phyloP scores from a whole-genome alignment of 2,329 filamentous ascomycete species.

The Aspergillus chevalieri region DNA sequence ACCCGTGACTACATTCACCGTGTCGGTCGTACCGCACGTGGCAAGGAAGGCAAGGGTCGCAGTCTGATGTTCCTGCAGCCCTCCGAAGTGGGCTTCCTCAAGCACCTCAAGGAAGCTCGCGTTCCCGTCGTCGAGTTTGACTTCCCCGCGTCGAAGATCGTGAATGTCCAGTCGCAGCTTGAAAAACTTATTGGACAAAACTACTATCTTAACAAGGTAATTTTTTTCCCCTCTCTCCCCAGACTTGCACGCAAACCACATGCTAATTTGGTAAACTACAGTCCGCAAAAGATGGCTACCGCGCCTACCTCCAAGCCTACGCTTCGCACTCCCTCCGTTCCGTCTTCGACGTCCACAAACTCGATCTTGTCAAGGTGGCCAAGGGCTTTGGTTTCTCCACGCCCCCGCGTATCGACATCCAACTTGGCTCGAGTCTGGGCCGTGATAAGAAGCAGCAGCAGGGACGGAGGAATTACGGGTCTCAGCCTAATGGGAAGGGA shows the following conservation, averaged over 20 bases:
- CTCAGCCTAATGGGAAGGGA: slow-evolving; percentile 61
- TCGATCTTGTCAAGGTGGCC: slow-evolving; percentile 76
- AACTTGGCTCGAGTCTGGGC: slow-evolving; percentile 68
- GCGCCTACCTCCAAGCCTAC: slow-evolving; percentile 91
- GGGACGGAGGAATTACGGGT: slow-evolving; percentile 66
- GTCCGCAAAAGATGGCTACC: slow-evolving; percentile 68
- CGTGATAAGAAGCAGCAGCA: slow-evolving; percentile 62
- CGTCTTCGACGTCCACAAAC: slow-evolving; percentile 77
- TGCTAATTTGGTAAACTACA: slow-evolving; percentile 16
- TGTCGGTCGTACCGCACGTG: slow-evolving; percentile 88
- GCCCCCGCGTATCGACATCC: slow-evolving; percentile 73
- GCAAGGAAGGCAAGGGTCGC: slow-evolving; percentile 73
- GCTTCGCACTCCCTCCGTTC: slow-evolving; percentile 75
- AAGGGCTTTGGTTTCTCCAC: slow-evolving; percentile 76
- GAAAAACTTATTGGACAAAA: slow-evolving; percentile 93
- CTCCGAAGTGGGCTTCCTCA: slow-evolving; percentile 84
- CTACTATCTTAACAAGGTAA: slow-evolving; percentile 88
- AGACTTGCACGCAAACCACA: not conserved
- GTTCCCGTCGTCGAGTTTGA: slow-evolving; percentile 96
- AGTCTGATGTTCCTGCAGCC: slow-evolving; percentile 92
- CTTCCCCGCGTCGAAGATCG: slow-evolving; percentile 84
- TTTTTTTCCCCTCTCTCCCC: slow-evolving; percentile 13
- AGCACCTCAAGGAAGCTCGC: slow-evolving; percentile 81
- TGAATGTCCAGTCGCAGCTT: slow-evolving; percentile 83
- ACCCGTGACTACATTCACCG: slow-evolving; percentile 90